These are phyloP conservation scores for Conticribra weissflogii DNA, from an alignment of 108 stramenopile genomes.

Conservation along the genomic window DNA sequence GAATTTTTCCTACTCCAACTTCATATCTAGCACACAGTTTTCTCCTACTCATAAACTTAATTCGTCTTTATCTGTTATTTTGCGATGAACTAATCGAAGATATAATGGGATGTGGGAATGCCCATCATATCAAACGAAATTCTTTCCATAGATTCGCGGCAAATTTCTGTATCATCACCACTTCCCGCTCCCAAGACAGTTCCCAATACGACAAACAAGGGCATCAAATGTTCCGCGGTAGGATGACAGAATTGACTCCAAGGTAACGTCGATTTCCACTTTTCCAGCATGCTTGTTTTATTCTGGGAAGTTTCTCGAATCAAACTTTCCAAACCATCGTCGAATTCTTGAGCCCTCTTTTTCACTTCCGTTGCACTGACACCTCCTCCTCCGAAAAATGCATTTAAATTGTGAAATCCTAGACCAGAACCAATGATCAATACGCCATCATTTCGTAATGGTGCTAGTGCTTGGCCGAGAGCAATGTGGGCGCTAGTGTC, in stretches of 20 bases:
- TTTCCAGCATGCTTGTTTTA: neutral
- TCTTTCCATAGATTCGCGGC: neutral
- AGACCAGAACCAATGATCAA: slow-evolving; percentile 79
- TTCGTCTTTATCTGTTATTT: no score
- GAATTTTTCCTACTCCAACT: no score
- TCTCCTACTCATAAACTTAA: no score
- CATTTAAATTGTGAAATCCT: slow-evolving; percentile 69
- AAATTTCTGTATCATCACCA: neutral
- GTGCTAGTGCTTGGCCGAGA: slow-evolving; percentile 66
- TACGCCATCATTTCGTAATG: slow-evolving; percentile 63
- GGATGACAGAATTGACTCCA: slow-evolving; percentile 2
- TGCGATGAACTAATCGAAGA: neutral
- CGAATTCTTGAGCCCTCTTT: neutral
- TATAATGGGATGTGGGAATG: neutral
- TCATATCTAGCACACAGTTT: no score
- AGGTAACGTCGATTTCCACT: slow-evolving; percentile 1
- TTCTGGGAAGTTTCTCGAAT: neutral
- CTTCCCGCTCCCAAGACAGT: neutral
- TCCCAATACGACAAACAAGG: slow-evolving; percentile 12
- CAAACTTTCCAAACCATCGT: slow-evolving; percentile 1
- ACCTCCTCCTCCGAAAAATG: neutral
- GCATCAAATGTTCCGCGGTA: slow-evolving; percentile 12
- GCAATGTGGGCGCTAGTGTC: slow-evolving; percentile 51
- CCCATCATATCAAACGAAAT: neutral
- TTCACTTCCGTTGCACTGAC: neutral